These are phyloP conservation scores for Penicillium paradoxum DNA, from an alignment of 495 filamentous ascomycete genomes.

Conservation along the genomic window DNA sequence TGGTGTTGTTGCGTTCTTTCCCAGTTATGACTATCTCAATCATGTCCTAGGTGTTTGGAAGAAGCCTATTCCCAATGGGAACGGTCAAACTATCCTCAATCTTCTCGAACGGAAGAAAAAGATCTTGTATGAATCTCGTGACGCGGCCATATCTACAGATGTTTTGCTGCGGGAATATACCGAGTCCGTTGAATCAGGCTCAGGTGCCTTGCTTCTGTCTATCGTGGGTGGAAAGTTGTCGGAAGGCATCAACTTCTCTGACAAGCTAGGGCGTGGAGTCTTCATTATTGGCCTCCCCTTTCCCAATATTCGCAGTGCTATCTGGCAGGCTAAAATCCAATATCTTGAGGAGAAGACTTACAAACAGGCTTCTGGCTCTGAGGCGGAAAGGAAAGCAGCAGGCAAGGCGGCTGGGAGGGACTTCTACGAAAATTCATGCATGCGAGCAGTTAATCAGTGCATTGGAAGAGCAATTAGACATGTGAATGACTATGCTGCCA, in stretches of 20 bases:
- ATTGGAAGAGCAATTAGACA: conserved; percentile 92
- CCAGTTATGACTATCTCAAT: conserved; percentile 85
- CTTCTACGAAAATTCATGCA: conserved; percentile 93
- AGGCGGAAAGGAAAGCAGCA: conserved; percentile 28
- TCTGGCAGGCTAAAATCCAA: conserved; percentile 88
- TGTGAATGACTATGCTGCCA: conserved; percentile 80
- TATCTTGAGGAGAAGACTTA: conserved; percentile 72
- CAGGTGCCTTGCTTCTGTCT: conserved; percentile 79
- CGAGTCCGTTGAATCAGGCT: conserved; percentile 56
- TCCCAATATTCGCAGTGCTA: conserved; percentile 81
- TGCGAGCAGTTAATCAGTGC: conserved; percentile 95
- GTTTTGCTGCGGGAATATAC: conserved; percentile 67
- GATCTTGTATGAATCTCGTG: conserved; percentile 61
- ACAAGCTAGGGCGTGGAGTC: conserved; percentile 81
- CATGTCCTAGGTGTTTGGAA: conserved; percentile 68
- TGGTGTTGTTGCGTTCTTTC: conserved; percentile 94
- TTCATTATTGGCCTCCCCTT: conserved; percentile 88
- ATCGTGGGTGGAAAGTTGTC: conserved; percentile 94
- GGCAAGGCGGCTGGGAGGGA: conserved; percentile 67
- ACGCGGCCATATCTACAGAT: conserved; percentile 48
- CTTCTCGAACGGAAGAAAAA: conserved; percentile 55
- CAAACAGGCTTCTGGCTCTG: conserved; percentile 33
- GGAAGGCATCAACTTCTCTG: conserved; percentile 98
- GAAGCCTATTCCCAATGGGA: conserved; percentile 27
- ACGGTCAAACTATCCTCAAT: conserved; percentile 25